A percentile compares a stretch with the other conserved stretches of the same genome.
These are phyloP conservation scores for Pestalotiopsis sp. DNA, from an alignment of 2,329 filamentous ascomycete species.

Conservation along the genomic window DNA sequence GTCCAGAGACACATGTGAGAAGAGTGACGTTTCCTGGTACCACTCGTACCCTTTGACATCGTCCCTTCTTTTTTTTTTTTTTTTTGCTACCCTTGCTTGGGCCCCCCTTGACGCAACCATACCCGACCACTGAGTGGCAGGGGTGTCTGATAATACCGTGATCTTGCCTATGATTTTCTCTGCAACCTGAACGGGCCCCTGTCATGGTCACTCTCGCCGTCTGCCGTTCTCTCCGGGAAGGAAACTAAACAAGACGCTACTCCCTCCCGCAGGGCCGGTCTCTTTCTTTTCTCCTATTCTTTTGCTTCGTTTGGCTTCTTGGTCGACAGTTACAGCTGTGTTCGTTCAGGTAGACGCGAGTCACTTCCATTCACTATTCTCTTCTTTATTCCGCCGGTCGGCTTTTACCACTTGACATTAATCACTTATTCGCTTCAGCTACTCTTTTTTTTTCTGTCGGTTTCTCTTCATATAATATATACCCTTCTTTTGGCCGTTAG, in stretches of 20 bases:
- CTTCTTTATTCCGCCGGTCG: constrained; percentile 13
- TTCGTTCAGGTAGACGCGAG: constrained; percentile 16
- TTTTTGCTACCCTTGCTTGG: neutral
- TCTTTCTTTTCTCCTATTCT: constrained; percentile 25
- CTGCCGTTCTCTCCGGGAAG: constrained; percentile 1
- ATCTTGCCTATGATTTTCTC: constrained; percentile 17
- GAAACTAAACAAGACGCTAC: constrained; percentile 27
- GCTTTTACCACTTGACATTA: constrained; percentile 1
- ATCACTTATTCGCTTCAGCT: constrained; percentile 5
- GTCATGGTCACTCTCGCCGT: constrained; percentile 17
- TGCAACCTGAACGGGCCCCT: constrained; percentile 17
- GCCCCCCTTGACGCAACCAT: neutral
- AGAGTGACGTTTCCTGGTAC: constrained; percentile 4
- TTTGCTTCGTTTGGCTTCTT: constrained; percentile 23
- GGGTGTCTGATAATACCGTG: neutral
- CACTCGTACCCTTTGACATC: neutral
- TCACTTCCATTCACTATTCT: constrained; percentile 2
- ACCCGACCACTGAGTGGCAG: neutral
- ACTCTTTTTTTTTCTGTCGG: neutral
- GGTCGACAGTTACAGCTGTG: constrained; percentile 21
- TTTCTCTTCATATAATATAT: constrained; percentile 6
- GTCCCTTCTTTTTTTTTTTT: neutral
- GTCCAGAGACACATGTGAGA: constrained; percentile 4
- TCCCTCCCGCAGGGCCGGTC: constrained; percentile 35
- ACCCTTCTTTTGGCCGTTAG: neutral